These are phyloP conservation scores for Fusarium sp. DNA, from an alignment of 2,329 filamentous ascomycete species.

Conservation along the genomic window DNA sequence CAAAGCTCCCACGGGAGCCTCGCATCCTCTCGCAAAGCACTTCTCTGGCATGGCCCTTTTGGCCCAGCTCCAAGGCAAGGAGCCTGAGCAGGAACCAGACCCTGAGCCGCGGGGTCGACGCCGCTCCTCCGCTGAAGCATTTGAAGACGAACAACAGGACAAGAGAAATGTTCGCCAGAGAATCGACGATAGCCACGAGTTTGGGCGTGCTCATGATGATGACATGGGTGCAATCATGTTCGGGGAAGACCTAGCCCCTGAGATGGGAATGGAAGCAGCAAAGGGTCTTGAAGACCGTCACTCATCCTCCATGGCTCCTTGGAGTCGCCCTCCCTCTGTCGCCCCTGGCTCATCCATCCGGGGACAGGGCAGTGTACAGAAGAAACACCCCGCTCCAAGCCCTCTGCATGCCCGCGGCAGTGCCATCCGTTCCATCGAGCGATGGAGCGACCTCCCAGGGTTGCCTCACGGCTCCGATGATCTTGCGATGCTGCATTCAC, in stretches of 20 bases:
- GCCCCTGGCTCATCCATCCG: slow-evolving; percentile 60
- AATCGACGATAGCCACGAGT: slow-evolving; percentile 46
- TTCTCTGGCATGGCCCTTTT: slow-evolving; percentile 60
- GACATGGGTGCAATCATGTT: slow-evolving; percentile 47
- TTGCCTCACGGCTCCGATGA: slow-evolving; percentile 50
- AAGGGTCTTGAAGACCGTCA: slow-evolving; percentile 75
- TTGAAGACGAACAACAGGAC: slow-evolving; percentile 52
- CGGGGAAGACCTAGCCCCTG: slow-evolving; percentile 61
- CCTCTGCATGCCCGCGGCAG: slow-evolving; percentile 54
- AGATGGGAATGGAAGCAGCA: slow-evolving; percentile 76
- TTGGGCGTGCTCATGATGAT: slow-evolving; percentile 44
- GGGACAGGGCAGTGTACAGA: slow-evolving; percentile 53
- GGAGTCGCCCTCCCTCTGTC: slow-evolving; percentile 61
- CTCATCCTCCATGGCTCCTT: slow-evolving; percentile 63
- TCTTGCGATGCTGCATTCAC: slow-evolving; percentile 44
- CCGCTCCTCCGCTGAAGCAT: slow-evolving; percentile 58
- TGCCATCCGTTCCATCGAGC: slow-evolving; percentile 56
- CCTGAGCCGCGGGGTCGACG: slow-evolving; percentile 48
- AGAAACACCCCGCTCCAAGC: slow-evolving; percentile 49
- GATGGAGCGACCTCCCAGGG: slow-evolving; percentile 58
- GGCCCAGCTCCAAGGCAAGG: slow-evolving; percentile 45
- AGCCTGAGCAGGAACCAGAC: slow-evolving; percentile 34
- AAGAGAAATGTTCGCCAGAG: slow-evolving; percentile 54
- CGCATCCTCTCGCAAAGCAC: slow-evolving; percentile 57
- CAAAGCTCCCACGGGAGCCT: slow-evolving; percentile 36